Conservation (phyloP, 306 rosid genomes). For the Hippophae tibetana region DNA sequence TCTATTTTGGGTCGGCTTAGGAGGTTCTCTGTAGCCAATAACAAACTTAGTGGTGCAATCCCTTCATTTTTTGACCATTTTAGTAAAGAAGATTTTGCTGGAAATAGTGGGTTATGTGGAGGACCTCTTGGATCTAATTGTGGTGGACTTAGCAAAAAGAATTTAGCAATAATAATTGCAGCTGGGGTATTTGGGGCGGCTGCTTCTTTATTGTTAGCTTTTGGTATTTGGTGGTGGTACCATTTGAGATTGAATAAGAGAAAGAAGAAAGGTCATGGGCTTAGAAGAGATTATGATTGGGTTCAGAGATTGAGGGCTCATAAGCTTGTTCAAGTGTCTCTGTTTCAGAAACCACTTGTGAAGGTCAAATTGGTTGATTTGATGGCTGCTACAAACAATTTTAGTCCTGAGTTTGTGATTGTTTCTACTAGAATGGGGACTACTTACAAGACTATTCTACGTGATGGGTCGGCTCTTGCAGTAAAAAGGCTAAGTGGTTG, state of each 20-base stretch:
- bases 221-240: slow-evolving; percentile 98
- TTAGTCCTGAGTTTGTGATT: slow-evolving; percentile 45
- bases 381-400: slow-evolving; percentile 80
- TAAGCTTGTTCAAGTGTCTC: slow-evolving; percentile 70
- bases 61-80: slow-evolving; percentile 31
- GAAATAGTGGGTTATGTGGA: slow-evolving; percentile 75
- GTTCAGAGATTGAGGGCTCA: slow-evolving; percentile 62
- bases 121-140: slow-evolving; percentile 63
- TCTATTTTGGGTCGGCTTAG: slow-evolving; percentile 46
- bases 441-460: slow-evolving; percentile 73
- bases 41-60: slow-evolving; percentile 48
- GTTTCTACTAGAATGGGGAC: slow-evolving; percentile 69
- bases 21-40: slow-evolving; percentile 53
- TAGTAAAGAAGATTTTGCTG: slow-evolving; percentile 40
- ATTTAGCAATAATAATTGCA: slow-evolving; percentile 76
- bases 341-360: slow-evolving; percentile 89
- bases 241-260: slow-evolving; percentile 44
- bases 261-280: slow-evolving; percentile 38
- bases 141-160: slow-evolving; percentile 77
- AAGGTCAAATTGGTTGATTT: slow-evolving; percentile 81
- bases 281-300: slow-evolving; percentile 51
- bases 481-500: slow-evolving; percentile 72
- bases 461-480: slow-evolving; percentile 75
- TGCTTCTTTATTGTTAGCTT: slow-evolving; percentile 58
- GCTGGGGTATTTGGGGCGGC: slow-evolving; percentile 96